Percentiles rank a stretch among this genome's conserved stretches.
These are phyloP conservation scores for Cryptomeria japonica DNA, from an alignment of 75 land plant genomes.

Conservation along the genomic window DNA sequence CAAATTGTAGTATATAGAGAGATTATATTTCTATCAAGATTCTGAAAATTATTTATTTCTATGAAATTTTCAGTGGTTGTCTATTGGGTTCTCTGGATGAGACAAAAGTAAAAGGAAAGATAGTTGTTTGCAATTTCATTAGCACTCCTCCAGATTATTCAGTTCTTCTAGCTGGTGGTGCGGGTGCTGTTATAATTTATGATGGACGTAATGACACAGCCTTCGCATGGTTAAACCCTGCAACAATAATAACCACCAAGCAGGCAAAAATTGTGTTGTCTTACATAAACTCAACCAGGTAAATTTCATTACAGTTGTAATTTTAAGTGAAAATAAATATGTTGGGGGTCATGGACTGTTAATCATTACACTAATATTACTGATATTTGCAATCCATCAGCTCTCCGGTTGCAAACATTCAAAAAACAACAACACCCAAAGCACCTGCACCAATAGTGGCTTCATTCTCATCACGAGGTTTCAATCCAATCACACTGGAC, in stretches of 20 bases:
- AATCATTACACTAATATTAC: too few relatives aligned
- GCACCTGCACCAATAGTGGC: constrained; percentile 44
- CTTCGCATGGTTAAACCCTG: neutral
- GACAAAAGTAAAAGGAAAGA: constrained; percentile 26
- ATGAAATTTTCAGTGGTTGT: constrained; percentile 17
- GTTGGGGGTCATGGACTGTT: too few relatives aligned
- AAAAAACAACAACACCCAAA: constrained; percentile 8
- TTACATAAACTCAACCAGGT: constrained; percentile 37
- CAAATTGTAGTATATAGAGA: too few relatives aligned
- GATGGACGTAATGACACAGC: neutral
- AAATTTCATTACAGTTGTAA: neutral
- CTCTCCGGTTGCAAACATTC: neutral
- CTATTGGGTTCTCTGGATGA: constrained; percentile 15
- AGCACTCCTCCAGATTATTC: neutral
- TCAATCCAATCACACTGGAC: constrained; percentile 21
- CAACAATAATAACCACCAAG: neutral
- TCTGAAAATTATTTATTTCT: neutral
- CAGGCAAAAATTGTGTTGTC: neutral
- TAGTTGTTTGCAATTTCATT: constrained; percentile 24
- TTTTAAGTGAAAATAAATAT: too few relatives aligned
- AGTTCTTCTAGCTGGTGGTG: constrained; percentile 31
- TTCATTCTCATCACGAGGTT: constrained; percentile 68
- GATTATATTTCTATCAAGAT: too few relatives aligned
- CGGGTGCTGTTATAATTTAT: constrained; percentile 7
- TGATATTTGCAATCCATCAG: neutral